Evolutionary conservation across 163 green algal genomes (phyloP), one percentile per base, ranked within the genome.

Genomic region (Chlamydomonas reinhardtii): DNA sequence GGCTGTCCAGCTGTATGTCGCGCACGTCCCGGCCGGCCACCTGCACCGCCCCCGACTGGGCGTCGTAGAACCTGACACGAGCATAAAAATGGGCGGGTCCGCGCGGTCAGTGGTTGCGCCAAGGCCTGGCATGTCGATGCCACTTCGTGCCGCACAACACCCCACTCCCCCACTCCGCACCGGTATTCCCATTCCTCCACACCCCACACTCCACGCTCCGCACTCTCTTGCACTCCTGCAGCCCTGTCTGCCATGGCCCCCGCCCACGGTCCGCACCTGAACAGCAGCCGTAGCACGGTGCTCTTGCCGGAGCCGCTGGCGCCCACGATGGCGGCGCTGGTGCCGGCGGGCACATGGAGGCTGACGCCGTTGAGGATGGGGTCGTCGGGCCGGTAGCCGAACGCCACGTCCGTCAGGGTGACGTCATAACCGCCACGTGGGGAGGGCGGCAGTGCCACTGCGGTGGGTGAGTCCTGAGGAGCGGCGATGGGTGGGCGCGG

Each of bases 271-370:
- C n/a, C 79, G 11, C 61, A 97, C 34, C 95, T 87, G 84, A 95
- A 97, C 19, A 99, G 89, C 79, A 99, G 93, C 34, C 97, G 91
- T 64, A 99, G 89, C 25, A 99, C 79, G 59, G 97, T 99, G 54
- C 85, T 74, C 86, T 92, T 92, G 73, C 89, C 97, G 68, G 91
- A 96, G 70, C 97, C 97, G 69, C 90, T 96, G 35, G 93, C 91
- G 61, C 97, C 97, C 64, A 99, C 97, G 8, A 99, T 86, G 2
- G 97, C 97, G 77, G 97, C 96, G 88, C 91, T 97, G 71, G 87
- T 97, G 64, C 97, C 97, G 17, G 95, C 94, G 9, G 96, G 85
- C 31, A 93, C 87, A 6, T 79, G 70, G 52, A 93, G 83, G 25
- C 74, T 82, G 17, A 93, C 74, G 52, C 87, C 88, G 1, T 74